Evolutionary conservation across 2,329 filamentous ascomycete genomes (phyloP), one percentile per base, ranked within the genome.

Genomic region (Paramyrothecium roridum): DNA sequence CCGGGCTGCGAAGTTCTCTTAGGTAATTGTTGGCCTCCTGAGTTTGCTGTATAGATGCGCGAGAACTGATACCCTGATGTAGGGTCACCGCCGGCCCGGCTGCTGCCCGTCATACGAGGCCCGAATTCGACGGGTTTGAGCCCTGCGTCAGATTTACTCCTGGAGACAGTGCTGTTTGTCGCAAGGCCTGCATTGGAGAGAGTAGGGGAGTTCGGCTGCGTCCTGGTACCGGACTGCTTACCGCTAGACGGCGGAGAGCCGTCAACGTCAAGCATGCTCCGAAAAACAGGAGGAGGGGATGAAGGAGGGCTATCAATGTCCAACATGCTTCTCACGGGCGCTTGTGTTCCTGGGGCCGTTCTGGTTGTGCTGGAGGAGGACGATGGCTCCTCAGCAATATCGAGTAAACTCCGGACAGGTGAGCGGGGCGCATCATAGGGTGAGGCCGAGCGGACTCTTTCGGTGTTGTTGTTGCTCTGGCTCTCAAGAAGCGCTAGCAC

Each of bases 391-490:
- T 81, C 76, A 65, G 79, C 76, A 63, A 85, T 77, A 66, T 86
- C 83, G 19, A 88, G 76, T 81, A 89, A 85, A 70, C 85, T 90
- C 62, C 87, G 81, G 53, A 89, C 82, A 12, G 88, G 86, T 22
- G 88, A 89, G 53, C 79, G 82, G 48, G 86, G 83, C 54, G 74
- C 80, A 26, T 74, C 70, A 71, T 80, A 80, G 57, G 84, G 80
- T 59, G 86, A 82, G 20, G 77, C 73, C 46, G 80, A 79, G 61
- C 80, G 75, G 63, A 65, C 67, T 21, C 76, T 71, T 6, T 67
- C 64, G 8, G 72, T 62, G 16, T 73, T 66, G 21, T 68, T 67
- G 12, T 70, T 66, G 2, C 61, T 55, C 52, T 63, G 64, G 52
- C 73, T 76, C 69, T 89, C 86, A 46, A 91, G 77, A 58, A 91